Evolutionary conservation across 345 rosid genomes (phyloP).

Genomic region (Mallotus nudiflorus): DNA sequence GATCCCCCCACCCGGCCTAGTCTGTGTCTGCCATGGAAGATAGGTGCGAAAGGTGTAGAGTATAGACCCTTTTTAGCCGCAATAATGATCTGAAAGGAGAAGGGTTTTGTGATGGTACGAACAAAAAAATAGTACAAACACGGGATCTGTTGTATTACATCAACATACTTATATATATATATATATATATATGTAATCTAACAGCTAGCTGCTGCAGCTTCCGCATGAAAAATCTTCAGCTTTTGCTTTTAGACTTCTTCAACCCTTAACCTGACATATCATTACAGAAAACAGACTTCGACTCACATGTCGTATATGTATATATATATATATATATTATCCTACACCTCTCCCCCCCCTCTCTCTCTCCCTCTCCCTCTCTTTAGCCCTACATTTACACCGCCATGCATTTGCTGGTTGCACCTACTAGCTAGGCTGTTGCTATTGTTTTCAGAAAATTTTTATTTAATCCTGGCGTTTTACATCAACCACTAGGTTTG

Average conservation of each 20-base stretch:
- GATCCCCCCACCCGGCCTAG: too few species aligned
- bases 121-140: not conserved
- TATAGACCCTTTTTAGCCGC: constrained; percentile 8
- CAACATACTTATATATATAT: not conserved
- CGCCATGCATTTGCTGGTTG: too few species aligned
- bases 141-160: constrained; percentile 5
- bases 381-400: too few species aligned
- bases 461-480: too few species aligned
- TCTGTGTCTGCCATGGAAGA: too few species aligned
- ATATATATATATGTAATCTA: too few species aligned
- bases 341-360: not conserved
- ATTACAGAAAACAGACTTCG: not conserved
- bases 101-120: not conserved
- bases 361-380: not conserved
- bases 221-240: constrained; percentile 2
- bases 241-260: not conserved
- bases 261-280: not conserved
- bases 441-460: too few species aligned
- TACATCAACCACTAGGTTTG: too few species aligned
- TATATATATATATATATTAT: not conserved
- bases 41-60: not conserved
- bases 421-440: too few species aligned
- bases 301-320: constrained; percentile 2
- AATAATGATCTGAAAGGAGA: not conserved
- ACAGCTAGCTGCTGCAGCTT: too few species aligned